These are phyloP conservation scores for Rachicladosporium sp. DNA, from an alignment of 2,329 filamentous ascomycete genomes.

Conservation along the genomic window DNA sequence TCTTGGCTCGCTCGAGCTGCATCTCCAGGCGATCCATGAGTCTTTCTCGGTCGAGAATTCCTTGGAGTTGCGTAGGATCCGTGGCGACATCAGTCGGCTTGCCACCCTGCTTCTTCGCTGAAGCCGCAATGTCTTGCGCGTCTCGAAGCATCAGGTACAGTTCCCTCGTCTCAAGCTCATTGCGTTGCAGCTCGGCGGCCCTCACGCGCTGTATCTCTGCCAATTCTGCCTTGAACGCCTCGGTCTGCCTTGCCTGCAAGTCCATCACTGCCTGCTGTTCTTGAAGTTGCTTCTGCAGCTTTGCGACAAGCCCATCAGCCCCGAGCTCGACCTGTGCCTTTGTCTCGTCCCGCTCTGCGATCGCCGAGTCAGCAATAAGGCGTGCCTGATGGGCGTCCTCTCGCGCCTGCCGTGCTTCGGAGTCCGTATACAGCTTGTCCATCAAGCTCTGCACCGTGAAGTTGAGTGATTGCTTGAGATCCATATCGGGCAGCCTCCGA, in stretches of 20 bases:
- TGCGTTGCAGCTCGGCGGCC: slow-evolving; percentile 82
- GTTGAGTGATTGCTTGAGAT: slow-evolving; percentile 92
- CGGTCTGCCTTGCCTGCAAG: slow-evolving; percentile 72
- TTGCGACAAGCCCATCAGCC: slow-evolving; percentile 84
- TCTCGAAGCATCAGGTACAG: slow-evolving; percentile 96
- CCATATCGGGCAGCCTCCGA: slow-evolving; percentile 85
- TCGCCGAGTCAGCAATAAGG: slow-evolving; percentile 87
- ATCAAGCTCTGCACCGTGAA: slow-evolving; percentile 93
- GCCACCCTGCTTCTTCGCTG: slow-evolving; percentile 55
- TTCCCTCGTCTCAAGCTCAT: slow-evolving; percentile 91
- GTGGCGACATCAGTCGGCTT: slow-evolving; percentile 44
- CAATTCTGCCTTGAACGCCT: slow-evolving; percentile 78
- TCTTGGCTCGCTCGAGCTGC: slow-evolving; percentile 93
- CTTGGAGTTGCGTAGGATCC: slow-evolving; percentile 69
- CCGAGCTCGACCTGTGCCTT: slow-evolving; percentile 76
- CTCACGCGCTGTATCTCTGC: slow-evolving; percentile 75
- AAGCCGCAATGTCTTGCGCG: slow-evolving; percentile 88
- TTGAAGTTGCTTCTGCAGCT: slow-evolving; percentile 85
- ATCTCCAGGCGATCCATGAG: slow-evolving; percentile 90
- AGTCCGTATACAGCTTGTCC: slow-evolving; percentile 93
- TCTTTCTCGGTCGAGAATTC: slow-evolving; percentile 82
- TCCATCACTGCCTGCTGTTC: slow-evolving; percentile 87
- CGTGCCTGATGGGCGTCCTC: slow-evolving; percentile 85
- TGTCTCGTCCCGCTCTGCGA: slow-evolving; percentile 95
- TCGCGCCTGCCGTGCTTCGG: slow-evolving; percentile 79